Evolutionary conservation across 768 basidiomycete genomes (phyloP).

Genomic region (Tylopilus vinaceipallidus): DNA sequence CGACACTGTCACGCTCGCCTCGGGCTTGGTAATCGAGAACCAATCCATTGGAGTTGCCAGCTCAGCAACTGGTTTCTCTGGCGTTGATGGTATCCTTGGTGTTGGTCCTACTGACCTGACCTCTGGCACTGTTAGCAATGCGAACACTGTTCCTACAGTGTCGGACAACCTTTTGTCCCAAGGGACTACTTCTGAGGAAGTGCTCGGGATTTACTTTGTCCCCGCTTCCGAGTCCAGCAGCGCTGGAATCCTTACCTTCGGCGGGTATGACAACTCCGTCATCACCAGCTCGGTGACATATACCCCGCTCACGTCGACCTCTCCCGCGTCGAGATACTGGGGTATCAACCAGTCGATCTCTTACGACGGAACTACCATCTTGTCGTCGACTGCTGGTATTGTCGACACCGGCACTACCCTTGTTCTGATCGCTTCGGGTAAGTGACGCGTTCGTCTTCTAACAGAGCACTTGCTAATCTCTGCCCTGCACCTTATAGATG

Average conservation of each 20-base stretch:
- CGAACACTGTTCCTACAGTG: constrained; percentile 29
- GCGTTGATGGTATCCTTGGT: constrained; percentile 41
- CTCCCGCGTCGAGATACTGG: constrained; percentile 27
- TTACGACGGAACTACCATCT: background rate
- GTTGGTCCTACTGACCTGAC: constrained; percentile 36
- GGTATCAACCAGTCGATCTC: constrained; percentile 27
- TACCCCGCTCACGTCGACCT: constrained; percentile 21
- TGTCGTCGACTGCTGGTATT: constrained; percentile 17
- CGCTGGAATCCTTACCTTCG: constrained; percentile 27
- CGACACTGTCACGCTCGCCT: constrained; percentile 1
- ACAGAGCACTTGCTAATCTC: constrained; percentile 1
- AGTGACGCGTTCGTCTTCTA: background rate
- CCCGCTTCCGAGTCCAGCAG: constrained; percentile 21
- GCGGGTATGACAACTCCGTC: constrained; percentile 15
- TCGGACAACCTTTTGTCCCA: constrained; percentile 33
- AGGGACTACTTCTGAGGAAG: constrained; percentile 23
- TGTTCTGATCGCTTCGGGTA: constrained; percentile 28
- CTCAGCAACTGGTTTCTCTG: constrained; percentile 2
- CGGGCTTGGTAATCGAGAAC: background rate
- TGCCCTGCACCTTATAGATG: constrained; percentile 20
- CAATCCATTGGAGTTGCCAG: constrained; percentile 40
- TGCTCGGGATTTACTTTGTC: constrained; percentile 33
- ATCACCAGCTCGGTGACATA: constrained; percentile 17
- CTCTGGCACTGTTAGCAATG: constrained; percentile 15
- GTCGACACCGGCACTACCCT: no score